Conservation (phyloP, 192 early-diverging fungal genomes). For the Entomortierella beljakovae region DNA sequence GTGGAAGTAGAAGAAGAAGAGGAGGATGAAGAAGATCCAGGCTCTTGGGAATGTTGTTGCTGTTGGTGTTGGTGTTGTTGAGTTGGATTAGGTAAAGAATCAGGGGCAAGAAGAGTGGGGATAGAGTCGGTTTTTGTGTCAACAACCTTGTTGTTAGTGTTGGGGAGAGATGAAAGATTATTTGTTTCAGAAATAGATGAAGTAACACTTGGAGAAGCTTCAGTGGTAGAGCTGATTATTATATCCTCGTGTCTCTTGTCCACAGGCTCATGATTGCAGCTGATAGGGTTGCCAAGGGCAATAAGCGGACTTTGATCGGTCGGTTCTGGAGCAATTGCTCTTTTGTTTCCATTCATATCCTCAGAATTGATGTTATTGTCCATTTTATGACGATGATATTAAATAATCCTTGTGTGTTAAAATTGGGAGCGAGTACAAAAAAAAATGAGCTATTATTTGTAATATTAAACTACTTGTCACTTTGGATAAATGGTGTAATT, state of each 20-base stretch:
- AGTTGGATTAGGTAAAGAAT: not conserved
- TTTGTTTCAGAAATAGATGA: no score
- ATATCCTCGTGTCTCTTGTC: conserved; percentile 8
- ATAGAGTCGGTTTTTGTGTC: no score
- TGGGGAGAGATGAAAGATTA: no score
- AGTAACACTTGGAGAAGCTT: no score
- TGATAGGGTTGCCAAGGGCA: conserved; percentile 4
- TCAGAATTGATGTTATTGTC: not conserved
- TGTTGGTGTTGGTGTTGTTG: not conserved
- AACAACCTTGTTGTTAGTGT: no score
- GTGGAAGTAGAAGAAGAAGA: not conserved
- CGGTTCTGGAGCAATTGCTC: not conserved
- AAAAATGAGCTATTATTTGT: no score
- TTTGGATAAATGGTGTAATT: no score
- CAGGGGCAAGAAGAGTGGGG: not conserved
- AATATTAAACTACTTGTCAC: no score
- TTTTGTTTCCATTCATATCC: conserved; percentile 12
- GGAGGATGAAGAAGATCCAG: not conserved
- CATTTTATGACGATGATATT: not conserved
- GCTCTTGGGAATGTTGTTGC: not conserved
- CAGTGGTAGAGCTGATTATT: not conserved
- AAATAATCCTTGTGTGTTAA: not conserved
- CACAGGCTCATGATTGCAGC: conserved; percentile 21
- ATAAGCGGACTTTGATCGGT: not conserved
- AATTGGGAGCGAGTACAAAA: not conserved